Evolutionary conservation across 1,284 basidiomycete species (phyloP), one percentile per base, ranked within the genome.

Genomic region (Ustilago trichophora): DNA sequence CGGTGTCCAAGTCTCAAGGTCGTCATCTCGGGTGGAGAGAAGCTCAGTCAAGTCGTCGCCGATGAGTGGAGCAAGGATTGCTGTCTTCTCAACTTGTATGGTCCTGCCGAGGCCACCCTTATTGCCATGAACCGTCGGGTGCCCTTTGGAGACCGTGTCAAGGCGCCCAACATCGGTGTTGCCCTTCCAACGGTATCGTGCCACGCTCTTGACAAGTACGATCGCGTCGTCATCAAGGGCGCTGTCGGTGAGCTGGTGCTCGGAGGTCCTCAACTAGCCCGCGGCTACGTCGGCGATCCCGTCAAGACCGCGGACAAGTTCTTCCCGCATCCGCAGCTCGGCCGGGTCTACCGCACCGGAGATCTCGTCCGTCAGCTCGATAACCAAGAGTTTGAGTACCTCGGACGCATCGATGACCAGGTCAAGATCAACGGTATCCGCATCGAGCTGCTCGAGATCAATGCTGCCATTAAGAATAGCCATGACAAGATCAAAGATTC

Each of bases 351-450:
- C 55, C 72, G 71, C 35, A 81, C 80, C 24, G 80, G 80, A 25
- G 80, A 81, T 43, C 63, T 81, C 10, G 80, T 74, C 10, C 73
- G 80, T 21, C 72, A 77, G 53, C 63, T 82, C 22, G 67, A 72
- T 46, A 77, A 81, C 47, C 78, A 78, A 12, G 75, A 76, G 33
- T 75, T 76, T 37, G 81, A 83, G 58, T 83, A 81, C 52, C 76
- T 83, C 26, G 82, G 82, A 2, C 73, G 82, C n/a, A 77, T 77
- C 45, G 82, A 83, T 56, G 82, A 83, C 41, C 80, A 82, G 32
- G 75, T 83, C 72, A 83, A 83, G 70, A 76, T 83, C 60, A 79
- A 82, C 54, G 82, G 82, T 18, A 80, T 82, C 46, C 80, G 82
- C 9, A 80, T 82, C 50, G 82, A 83, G 72, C 70, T 82, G 18